These are phyloP conservation scores for Hypoxylon perforatum DNA, from an alignment of 495 filamentous ascomycete genomes.

Conservation along the genomic window DNA sequence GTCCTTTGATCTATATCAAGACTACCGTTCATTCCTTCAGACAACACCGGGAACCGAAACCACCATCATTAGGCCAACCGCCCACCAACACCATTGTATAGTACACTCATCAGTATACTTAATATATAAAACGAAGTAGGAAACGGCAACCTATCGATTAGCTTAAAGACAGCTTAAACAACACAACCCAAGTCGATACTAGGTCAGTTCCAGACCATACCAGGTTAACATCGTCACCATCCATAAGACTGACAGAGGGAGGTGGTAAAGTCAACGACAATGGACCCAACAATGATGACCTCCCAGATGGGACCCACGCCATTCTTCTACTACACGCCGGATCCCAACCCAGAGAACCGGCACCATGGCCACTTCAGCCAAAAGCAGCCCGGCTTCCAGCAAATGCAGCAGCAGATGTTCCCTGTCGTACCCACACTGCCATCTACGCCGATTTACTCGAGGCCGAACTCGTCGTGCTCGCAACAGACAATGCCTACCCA, in stretches of 20 bases:
- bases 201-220: slow-evolving; percentile 23
- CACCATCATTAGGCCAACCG: slow-evolving; percentile 63
- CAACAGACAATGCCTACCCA: slow-evolving; percentile 71
- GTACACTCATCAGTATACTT: slow-evolving; percentile 57
- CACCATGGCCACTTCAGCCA: slow-evolving; percentile 86
- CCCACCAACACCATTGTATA: slow-evolving; percentile 54
- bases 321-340: slow-evolving; percentile 93
- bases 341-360: slow-evolving; percentile 76
- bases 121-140: slow-evolving; percentile 54
- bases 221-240: slow-evolving; percentile 3
- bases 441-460: slow-evolving; percentile 78
- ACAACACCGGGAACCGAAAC: slow-evolving; percentile 52
- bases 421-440: slow-evolving; percentile 65
- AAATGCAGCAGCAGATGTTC: slow-evolving; percentile 60
- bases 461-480: slow-evolving; percentile 72
- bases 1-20: slow-evolving; percentile 52
- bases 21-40: slow-evolving; percentile 61
- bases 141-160: slow-evolving; percentile 30
- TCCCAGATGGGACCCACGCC: slow-evolving; percentile 77
- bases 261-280: slow-evolving; percentile 42
- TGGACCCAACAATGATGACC: slow-evolving; percentile 59
- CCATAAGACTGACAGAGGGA: slow-evolving; percentile 27
- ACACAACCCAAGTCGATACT: slow-evolving; percentile 30
- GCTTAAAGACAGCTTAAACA: slow-evolving; percentile 11
- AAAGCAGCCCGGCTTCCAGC: slow-evolving; percentile 73